Evolutionary conservation across 2,329 filamentous ascomycete species (phyloP).

Genomic region (Aspergillus jensenii): DNA sequence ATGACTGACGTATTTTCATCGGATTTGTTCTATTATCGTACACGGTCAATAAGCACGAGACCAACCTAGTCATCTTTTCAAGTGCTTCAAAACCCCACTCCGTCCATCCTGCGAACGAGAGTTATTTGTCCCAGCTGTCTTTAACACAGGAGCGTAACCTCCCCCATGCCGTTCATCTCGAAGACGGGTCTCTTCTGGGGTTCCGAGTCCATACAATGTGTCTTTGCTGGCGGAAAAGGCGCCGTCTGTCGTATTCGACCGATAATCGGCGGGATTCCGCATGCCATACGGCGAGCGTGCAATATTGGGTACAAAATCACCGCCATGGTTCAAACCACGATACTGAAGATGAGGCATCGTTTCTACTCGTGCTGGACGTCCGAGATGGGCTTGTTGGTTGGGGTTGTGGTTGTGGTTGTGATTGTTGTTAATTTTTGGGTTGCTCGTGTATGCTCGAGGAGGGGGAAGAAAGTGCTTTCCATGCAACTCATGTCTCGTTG

Average conservation of each 20-base stretch:
- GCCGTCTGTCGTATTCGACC: neutral
- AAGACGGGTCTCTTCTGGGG: neutral
- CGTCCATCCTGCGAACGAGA: neutral
- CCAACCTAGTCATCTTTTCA: neutral
- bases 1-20: too few relatives aligned
- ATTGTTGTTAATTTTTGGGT: too few relatives aligned
- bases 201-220: neutral
- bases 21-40: too few relatives aligned
- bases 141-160: neutral
- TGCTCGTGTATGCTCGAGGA: too few relatives aligned
- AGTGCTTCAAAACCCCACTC: neutral
- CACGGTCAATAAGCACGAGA: too few relatives aligned
- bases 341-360: neutral
- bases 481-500: neutral
- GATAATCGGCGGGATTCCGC: neutral
- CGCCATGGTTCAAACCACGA: neutral
- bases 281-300: neutral
- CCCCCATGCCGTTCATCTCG: neutral
- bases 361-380: neutral
- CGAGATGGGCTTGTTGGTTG: neutral
- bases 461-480: neutral
- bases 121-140: neutral
- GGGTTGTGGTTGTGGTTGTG: neutral
- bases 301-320: neutral
- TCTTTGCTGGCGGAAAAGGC: neutral